Base-by-base conservation (phyloP, 768 basidiomycete species). In the Kwoniella bestiolae region DNA sequence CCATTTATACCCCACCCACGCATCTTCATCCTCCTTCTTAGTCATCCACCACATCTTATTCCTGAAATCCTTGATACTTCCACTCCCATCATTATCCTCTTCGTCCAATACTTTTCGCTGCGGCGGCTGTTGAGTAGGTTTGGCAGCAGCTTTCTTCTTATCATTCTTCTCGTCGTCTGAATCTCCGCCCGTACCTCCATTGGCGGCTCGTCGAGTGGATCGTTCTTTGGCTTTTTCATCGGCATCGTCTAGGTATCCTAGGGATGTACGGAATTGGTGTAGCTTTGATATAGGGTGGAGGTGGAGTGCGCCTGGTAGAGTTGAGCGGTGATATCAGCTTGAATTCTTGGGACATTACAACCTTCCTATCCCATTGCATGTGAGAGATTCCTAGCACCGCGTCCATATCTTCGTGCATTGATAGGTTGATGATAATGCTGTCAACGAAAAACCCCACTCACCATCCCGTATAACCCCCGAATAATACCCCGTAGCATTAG, bases 271-370 rank as follows among this genome's bases (percentile, higher is more conserved):
- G 59, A 82, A 73, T 62, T 82, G 81, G 11, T 77, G 38, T 34
- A 76, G 52, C 14, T 69, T 68, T 8, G 64, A 68, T n/a, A 82
- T 49, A 0, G 81, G 81, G 51, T 82, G 81, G 16, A 82, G 66
- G 46, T 82, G 79, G 3, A 82, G 68, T 4, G 79, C 80, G 46
- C 79, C 81, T 82, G 34, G n/a, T n/a, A n/a, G n/a, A n/a, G n/a
- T n/a, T n/a, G n/a, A n/a, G n/a, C n/a, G n/a, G n/a, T n/a, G n/a
- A n/a, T n/a, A n/a, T n/a, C n/a, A n/a, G n/a, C n/a, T n/a, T n/a
- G n/a, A n/a, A n/a, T n/a, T n/a, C n/a, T n/a, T n/a, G n/a, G n/a
- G n/a, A n/a, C n/a, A n/a, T n/a, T n/a, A n/a, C n/a, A n/a, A n/a
- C n/a, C n/a, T n/a, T n/a, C n/a, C n/a, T n/a, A n/a, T n/a, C n/a